Evolutionary conservation across 2,329 filamentous ascomycete species (phyloP).

Genomic region (Colletotrichum siamense): DNA sequence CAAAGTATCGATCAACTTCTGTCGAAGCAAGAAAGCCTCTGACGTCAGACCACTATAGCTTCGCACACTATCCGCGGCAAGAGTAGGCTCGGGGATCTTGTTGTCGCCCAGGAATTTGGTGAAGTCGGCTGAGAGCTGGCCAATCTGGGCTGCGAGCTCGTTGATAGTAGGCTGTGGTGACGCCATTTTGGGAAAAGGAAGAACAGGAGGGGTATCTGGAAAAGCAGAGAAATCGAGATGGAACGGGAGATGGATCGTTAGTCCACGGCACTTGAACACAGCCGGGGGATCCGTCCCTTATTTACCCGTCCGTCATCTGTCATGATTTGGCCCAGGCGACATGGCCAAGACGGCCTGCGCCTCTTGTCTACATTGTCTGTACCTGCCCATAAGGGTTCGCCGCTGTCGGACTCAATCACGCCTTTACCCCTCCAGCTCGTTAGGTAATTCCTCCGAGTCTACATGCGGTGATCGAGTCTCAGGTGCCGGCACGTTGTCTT

Average conservation of each 20-base stretch:
- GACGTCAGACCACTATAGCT: slow-evolving; percentile 46
- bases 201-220: slow-evolving; percentile 11
- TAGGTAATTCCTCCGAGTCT: slow-evolving; percentile 3
- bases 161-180: slow-evolving; percentile 41
- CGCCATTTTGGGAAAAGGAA: slow-evolving; percentile 29
- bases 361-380: background rate
- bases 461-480: background rate
- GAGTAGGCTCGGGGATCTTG: slow-evolving; percentile 45
- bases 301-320: background rate
- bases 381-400: background rate
- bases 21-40: slow-evolving; percentile 48
- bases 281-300: background rate
- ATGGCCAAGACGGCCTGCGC: background rate
- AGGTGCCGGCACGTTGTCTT: background rate
- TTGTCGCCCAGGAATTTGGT: slow-evolving; percentile 45
- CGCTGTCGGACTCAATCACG: background rate
- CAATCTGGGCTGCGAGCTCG: slow-evolving; percentile 49
- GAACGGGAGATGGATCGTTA: background rate
- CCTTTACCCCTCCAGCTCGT: background rate
- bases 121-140: slow-evolving; percentile 46
- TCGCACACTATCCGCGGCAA: slow-evolving; percentile 47
- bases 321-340: background rate
- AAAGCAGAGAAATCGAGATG: background rate
- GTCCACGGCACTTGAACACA: background rate
- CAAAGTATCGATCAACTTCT: slow-evolving; percentile 48